These are phyloP conservation scores for Grosmannia clavigera DNA, from an alignment of 2,329 filamentous ascomycete species.

Conservation along the genomic window DNA sequence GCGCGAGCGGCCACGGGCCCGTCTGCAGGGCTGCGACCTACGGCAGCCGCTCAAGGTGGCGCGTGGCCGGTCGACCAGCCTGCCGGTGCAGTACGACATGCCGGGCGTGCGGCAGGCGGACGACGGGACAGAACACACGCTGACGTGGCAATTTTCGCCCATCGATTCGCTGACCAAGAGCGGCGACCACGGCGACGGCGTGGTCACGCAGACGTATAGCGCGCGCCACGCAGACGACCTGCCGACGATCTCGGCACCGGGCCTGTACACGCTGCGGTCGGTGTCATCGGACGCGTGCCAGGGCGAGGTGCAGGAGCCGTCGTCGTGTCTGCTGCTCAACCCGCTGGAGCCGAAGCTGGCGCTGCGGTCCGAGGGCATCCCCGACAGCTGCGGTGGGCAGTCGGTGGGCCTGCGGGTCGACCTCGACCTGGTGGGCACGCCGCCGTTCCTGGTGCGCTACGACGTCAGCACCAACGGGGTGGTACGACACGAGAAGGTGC, in stretches of 20 bases:
- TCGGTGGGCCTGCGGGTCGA: slow-evolving; percentile 83
- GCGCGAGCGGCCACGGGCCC: slow-evolving; percentile 69
- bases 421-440: slow-evolving; percentile 80
- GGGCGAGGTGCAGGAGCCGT: slow-evolving; percentile 84
- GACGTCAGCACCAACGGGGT: slow-evolving; percentile 53
- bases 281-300: slow-evolving; percentile 71
- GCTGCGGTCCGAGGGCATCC: slow-evolving; percentile 66
- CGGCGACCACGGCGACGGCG: slow-evolving; percentile 54
- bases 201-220: slow-evolving; percentile 43
- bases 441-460: slow-evolving; percentile 78
- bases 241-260: slow-evolving; percentile 60
- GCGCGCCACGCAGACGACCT: slow-evolving; percentile 50
- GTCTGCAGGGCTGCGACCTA: slow-evolving; percentile 62
- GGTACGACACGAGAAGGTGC: slow-evolving; percentile 39
- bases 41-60: slow-evolving; percentile 74
- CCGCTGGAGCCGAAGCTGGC: slow-evolving; percentile 74
- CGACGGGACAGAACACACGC: slow-evolving; percentile 40
- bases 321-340: slow-evolving; percentile 85
- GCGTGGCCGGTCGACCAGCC: slow-evolving; percentile 51
- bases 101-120: slow-evolving; percentile 43
- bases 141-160: slow-evolving; percentile 75
- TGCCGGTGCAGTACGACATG: slow-evolving; percentile 62
- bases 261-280: slow-evolving; percentile 74
- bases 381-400: slow-evolving; percentile 89
- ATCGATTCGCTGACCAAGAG: slow-evolving; percentile 55